phyloP scores from a whole-genome alignment of 2,329 filamentous ascomycete genomes.

The Pseudogymnoascus sp. region DNA sequence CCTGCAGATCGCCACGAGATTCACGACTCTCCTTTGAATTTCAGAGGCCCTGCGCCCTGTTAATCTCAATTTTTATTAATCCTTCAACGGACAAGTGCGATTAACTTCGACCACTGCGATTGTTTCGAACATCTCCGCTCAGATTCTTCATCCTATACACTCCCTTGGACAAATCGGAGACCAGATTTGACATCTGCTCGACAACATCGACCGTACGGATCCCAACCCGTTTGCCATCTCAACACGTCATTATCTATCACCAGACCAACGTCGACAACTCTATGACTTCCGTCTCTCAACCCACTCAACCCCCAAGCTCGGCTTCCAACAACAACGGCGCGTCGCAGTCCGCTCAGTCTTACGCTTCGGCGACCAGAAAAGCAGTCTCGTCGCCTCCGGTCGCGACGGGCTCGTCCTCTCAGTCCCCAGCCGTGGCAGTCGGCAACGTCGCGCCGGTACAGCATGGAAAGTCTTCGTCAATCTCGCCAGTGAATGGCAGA shows the following conservation, averaged over 20 bases:
- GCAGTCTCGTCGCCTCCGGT: slow-evolving; percentile 50
- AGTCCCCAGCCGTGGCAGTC: slow-evolving; percentile 46
- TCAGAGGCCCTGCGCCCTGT: slow-evolving; percentile 5
- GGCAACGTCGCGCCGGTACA: slow-evolving; percentile 43
- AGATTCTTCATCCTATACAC: neutral
- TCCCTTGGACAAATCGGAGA: neutral
- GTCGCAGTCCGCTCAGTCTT: slow-evolving; percentile 48
- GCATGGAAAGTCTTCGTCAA: slow-evolving; percentile 56
- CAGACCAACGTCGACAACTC: slow-evolving; percentile 7
- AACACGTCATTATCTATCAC: slow-evolving; percentile 1
- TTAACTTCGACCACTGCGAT: slow-evolving; percentile 9
- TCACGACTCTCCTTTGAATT: slow-evolving; percentile 10
- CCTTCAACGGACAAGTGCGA: slow-evolving; percentile 7
- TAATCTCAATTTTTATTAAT: slow-evolving; percentile 2
- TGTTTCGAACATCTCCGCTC: slow-evolving; percentile 3
- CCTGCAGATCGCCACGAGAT: slow-evolving; percentile 2
- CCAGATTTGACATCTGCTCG: slow-evolving; percentile 17
- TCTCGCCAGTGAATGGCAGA: slow-evolving; percentile 80
- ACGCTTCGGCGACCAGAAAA: slow-evolving; percentile 62
- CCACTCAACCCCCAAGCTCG: slow-evolving; percentile 30
- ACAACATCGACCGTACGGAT: slow-evolving; percentile 3
- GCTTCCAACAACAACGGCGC: slow-evolving; percentile 48
- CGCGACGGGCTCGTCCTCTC: slow-evolving; percentile 48
- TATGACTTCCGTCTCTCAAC: slow-evolving; percentile 30
- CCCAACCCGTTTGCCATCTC: slow-evolving; percentile 5